These are phyloP conservation scores for Aspergillus sojae DNA, from an alignment of 2,329 filamentous ascomycete genomes.

Conservation along the genomic window DNA sequence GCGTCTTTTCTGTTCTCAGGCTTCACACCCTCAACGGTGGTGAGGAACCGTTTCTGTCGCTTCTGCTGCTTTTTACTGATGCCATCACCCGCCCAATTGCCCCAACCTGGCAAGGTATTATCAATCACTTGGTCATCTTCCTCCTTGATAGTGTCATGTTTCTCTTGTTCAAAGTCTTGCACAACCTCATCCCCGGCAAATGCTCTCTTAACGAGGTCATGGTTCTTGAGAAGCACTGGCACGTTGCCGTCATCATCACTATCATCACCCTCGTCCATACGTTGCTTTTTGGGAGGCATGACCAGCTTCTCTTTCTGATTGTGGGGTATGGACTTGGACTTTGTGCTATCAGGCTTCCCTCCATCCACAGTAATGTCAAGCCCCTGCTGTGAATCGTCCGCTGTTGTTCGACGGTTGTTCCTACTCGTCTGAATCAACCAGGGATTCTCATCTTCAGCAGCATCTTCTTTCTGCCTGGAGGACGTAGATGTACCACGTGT, in stretches of 20 bases:
- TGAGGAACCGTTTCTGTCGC: constrained; percentile 54
- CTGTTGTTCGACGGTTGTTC: constrained; percentile 34
- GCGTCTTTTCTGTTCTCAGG: constrained; percentile 77
- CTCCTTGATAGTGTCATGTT: constrained; percentile 68
- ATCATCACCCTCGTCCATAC: constrained; percentile 47
- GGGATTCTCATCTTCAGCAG: constrained; percentile 39
- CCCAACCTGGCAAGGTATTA: constrained; percentile 91
- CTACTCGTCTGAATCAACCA: constrained; percentile 40
- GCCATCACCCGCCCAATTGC: constrained; percentile 84
- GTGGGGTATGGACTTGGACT: constrained; percentile 23
- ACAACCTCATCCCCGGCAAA: constrained; percentile 88
- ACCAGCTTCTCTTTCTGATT: constrained; percentile 25
- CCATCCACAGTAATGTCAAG: constrained; percentile 38
- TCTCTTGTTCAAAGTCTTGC: constrained; percentile 78
- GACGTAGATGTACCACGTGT: constrained; percentile 17
- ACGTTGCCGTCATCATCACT: constrained; percentile 46
- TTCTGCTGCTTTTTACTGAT: constrained; percentile 71
- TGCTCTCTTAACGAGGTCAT: constrained; percentile 74
- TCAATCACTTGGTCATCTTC: constrained; percentile 84
- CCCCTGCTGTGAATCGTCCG: constrained; percentile 31
- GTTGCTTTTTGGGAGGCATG: constrained; percentile 20
- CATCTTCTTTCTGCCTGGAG: constrained; percentile 22
- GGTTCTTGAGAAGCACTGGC: constrained; percentile 51
- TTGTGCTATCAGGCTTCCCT: constrained; percentile 16
- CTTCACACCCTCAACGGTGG: constrained; percentile 67